Conservation (phyloP, 2,329 filamentous ascomycete genomes). For the Aspergillus sp. region DNA sequence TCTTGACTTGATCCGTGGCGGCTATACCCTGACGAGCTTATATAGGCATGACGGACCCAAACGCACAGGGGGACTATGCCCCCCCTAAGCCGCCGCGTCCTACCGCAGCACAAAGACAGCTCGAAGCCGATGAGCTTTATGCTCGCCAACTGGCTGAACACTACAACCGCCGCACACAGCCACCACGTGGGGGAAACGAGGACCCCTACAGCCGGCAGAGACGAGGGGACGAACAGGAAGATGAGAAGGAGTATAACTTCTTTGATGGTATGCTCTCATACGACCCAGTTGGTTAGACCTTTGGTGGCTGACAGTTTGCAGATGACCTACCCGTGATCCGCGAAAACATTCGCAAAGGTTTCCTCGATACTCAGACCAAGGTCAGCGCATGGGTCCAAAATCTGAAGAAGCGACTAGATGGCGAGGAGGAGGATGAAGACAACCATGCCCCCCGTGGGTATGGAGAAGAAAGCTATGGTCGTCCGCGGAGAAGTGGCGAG, state of each 20-base stretch:
- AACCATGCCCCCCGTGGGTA: constrained; percentile 32
- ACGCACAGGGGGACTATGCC: constrained; percentile 66
- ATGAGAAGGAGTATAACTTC: constrained; percentile 83
- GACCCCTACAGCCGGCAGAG: constrained; percentile 49
- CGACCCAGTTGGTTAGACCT: not conserved
- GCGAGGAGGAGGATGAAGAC: constrained; percentile 74
- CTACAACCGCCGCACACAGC: constrained; percentile 62
- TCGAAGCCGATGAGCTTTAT: constrained; percentile 89
- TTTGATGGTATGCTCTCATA: constrained; percentile 65
- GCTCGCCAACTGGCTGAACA: constrained; percentile 92
- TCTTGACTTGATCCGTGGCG: not conserved
- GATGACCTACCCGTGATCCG: constrained; percentile 93
- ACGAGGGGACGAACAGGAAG: constrained; percentile 62
- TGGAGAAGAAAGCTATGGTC: constrained; percentile 44
- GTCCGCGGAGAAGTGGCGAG: constrained; percentile 65
- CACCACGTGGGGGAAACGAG: constrained; percentile 37
- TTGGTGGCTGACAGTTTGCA: constrained; percentile 32
- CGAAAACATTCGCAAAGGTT: constrained; percentile 92
- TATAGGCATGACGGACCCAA: constrained; percentile 78
- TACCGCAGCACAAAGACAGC: constrained; percentile 70
- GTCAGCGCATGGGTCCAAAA: constrained; percentile 92
- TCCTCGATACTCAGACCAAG: constrained; percentile 88
- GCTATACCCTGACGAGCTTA: constrained; percentile 6
- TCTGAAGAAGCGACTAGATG: constrained; percentile 91
- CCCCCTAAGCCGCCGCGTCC: constrained; percentile 82